A percentile compares a stretch with the other conserved stretches of the same genome.
Conservation (phyloP, 805 yeast genomes). For the Ogataea parapolymorpha region DNA sequence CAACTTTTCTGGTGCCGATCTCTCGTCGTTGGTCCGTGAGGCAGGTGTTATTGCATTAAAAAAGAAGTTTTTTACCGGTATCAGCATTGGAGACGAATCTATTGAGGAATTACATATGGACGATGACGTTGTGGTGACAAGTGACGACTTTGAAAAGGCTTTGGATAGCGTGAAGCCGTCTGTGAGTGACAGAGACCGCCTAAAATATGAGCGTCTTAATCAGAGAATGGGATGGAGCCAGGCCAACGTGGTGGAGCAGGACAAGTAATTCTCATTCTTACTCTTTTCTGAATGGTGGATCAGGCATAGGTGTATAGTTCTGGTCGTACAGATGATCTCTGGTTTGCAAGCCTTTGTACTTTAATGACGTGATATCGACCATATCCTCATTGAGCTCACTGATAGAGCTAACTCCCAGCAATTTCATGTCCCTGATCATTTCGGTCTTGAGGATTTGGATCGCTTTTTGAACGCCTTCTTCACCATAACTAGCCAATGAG, state of each 20-base stretch:
- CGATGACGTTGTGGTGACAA: constrained; percentile 48
- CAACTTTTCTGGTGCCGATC: constrained; percentile 94
- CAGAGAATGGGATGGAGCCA: constrained; percentile 72
- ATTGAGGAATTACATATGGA: constrained; percentile 20
- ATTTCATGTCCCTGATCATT: constrained; percentile 60
- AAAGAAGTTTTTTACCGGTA: constrained; percentile 58
- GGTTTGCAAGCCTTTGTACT: constrained; percentile 34
- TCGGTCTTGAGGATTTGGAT: constrained; percentile 60
- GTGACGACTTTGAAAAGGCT: constrained; percentile 67
- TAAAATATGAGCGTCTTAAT: constrained; percentile 70
- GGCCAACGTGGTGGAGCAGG: constrained; percentile 19
- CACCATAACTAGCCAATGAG: constrained; percentile 79
- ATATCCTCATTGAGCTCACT: constrained; percentile 42
- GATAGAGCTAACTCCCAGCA: constrained; percentile 55
- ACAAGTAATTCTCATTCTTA: background rate
- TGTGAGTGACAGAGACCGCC: constrained; percentile 81
- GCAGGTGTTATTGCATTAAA: constrained; percentile 90
- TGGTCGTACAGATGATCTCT: constrained; percentile 49
- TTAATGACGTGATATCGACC: constrained; percentile 35
- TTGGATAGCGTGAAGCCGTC: constrained; percentile 79
- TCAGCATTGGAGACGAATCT: constrained; percentile 45
- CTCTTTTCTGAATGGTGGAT: constrained; percentile 17
- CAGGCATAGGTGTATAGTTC: constrained; percentile 54
- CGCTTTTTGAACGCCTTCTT: constrained; percentile 64
- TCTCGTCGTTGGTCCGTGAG: constrained; percentile 86